Evolutionary conservation across 768 basidiomycete species (phyloP).

Genomic region (Collybia mongolica): DNA sequence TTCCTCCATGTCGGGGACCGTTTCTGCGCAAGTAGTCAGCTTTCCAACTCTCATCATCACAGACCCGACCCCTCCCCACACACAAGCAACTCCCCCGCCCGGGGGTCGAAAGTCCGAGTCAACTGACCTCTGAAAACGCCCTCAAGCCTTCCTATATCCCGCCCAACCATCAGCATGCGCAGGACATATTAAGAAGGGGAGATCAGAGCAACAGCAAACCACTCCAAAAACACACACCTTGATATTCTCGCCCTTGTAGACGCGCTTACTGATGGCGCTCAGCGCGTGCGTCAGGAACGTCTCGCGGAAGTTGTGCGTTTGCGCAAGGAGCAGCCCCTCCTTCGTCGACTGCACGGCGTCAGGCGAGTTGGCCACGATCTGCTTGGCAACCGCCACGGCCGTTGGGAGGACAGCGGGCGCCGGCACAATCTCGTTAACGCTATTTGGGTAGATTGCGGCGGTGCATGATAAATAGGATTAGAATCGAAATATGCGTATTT

Average conservation of each 20-base stretch:
- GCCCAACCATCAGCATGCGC: too few relatives aligned
- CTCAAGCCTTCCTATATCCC: conserved; percentile 60
- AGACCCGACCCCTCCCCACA: too few relatives aligned
- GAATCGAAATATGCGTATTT: too few relatives aligned
- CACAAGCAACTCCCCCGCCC: too few relatives aligned
- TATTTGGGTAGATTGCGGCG: conserved; percentile 26
- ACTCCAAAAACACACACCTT: conserved; percentile 49
- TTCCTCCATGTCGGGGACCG: conserved; percentile 53
- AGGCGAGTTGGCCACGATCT: conserved; percentile 66
- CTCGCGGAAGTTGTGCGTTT: conserved; percentile 51
- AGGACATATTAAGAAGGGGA: too few relatives aligned
- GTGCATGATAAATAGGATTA: too few relatives aligned
- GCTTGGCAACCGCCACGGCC: conserved; percentile 60
- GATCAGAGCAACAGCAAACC: too few relatives aligned
- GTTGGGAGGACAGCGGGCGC: conserved; percentile 50
- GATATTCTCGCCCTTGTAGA: conserved; percentile 67
- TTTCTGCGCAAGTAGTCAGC: too few relatives aligned
- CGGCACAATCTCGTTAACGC: conserved; percentile 73
- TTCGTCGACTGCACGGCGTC: conserved; percentile 81
- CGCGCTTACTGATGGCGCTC: conserved; percentile 46
- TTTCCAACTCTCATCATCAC: too few relatives aligned
- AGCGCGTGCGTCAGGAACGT: conserved; percentile 44
- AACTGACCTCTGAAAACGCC: conserved; percentile 64
- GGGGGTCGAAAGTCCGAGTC: too few relatives aligned
- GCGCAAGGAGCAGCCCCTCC: conserved; percentile 57